Conservation (phyloP, 2,329 filamentous ascomycete species). For the Botrytis deweyae region DNA sequence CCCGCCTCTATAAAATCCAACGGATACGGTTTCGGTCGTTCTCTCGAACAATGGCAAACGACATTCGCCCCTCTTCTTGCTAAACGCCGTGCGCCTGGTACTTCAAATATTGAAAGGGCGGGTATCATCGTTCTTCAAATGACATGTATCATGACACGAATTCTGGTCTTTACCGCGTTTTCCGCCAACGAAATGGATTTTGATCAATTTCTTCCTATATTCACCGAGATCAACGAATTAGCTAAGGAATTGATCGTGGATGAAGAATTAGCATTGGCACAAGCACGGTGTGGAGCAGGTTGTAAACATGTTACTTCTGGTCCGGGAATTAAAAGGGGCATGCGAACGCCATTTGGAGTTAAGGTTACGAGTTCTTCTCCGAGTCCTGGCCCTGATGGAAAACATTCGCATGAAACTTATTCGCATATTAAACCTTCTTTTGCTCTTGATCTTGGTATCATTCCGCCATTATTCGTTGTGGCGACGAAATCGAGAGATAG, state of each 20-base stretch:
- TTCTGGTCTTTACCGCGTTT: constrained; percentile 61
- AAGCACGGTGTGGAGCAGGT: constrained; percentile 27
- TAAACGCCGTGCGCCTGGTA: constrained; percentile 47
- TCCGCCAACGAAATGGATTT: constrained; percentile 58
- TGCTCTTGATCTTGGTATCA: constrained; percentile 36
- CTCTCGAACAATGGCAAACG: constrained; percentile 54
- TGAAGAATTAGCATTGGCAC: constrained; percentile 32
- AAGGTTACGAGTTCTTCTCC: neutral
- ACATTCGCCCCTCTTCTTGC: constrained; percentile 57
- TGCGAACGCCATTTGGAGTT: constrained; percentile 13
- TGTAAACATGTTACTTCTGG: constrained; percentile 29
- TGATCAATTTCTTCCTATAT: constrained; percentile 53
- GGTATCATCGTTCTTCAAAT: constrained; percentile 63
- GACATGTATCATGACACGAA: constrained; percentile 57
- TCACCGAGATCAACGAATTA: constrained; percentile 55
- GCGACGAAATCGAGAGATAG: constrained; percentile 37
- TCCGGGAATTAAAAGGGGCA: neutral
- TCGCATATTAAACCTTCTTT: constrained; percentile 45
- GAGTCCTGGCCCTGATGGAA: constrained; percentile 20
- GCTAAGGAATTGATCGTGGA: constrained; percentile 56
- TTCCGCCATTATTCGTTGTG: constrained; percentile 37
- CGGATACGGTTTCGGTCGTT: constrained; percentile 46
- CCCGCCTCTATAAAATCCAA: constrained; percentile 32
- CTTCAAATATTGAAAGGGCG: constrained; percentile 53
- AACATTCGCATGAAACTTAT: constrained; percentile 19